Evolutionary conservation across 306 rosid species (phyloP).

Genomic region (Cyclanthera cordifolia): DNA sequence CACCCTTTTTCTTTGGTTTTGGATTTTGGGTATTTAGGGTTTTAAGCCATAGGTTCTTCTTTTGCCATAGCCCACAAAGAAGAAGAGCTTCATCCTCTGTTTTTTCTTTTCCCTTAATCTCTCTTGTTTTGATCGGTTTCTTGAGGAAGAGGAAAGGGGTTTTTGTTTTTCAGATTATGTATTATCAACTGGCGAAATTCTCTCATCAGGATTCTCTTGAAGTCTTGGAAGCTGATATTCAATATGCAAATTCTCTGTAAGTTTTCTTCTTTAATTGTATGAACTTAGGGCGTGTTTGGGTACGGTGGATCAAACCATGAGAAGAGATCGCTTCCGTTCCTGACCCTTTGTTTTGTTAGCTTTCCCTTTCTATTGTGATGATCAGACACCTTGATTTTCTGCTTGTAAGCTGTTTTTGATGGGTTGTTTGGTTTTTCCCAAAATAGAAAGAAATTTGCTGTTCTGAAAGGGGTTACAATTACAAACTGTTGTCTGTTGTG

Average conservation of each 20-base stretch:
- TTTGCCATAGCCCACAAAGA: not conserved
- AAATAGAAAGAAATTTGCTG: not conserved
- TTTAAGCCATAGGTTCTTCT: not conserved
- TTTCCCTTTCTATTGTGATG: not conserved
- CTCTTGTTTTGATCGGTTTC: conserved; percentile 6
- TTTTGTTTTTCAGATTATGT: conserved; percentile 32
- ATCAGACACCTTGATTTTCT: not conserved
- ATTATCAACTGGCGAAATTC: conserved; percentile 54
- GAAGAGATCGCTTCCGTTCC: too few relatives aligned
- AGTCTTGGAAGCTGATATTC: conserved; percentile 80
- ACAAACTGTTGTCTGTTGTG: not conserved
- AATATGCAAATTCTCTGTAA: conserved; percentile 85
- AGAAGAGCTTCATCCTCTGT: not conserved
- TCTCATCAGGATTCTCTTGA: conserved; percentile 66
- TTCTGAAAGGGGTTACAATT: not conserved
- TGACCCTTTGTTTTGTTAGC: not conserved
- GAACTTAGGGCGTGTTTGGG: too few relatives aligned
- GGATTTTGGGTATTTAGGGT: not conserved
- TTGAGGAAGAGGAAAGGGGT: conserved; percentile 23
- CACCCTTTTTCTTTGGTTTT: not conserved
- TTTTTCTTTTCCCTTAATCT: conserved; percentile 2
- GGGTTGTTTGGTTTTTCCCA: not conserved
- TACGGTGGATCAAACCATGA: too few relatives aligned
- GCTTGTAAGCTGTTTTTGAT: not conserved
- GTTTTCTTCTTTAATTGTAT: conserved; percentile 13